Evolutionary conservation across 768 basidiomycete species (phyloP), one percentile per base, ranked within the genome.

Genomic region (Dioszegia crocea): DNA sequence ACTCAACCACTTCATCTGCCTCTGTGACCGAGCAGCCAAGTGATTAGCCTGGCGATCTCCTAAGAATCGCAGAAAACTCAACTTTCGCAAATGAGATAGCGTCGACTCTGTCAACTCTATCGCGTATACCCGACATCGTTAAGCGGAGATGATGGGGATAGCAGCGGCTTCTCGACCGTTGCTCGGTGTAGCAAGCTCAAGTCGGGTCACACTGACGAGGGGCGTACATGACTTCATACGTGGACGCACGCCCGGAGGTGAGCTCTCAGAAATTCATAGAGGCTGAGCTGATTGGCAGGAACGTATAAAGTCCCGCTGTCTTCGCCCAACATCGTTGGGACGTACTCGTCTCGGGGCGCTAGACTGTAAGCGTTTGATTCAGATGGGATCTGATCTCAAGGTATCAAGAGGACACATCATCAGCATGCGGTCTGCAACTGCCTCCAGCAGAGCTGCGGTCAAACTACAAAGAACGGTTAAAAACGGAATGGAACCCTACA

Each of bases 341-440:
- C 67, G 6, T 59, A 56, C 33, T 49, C 62, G 17, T 69, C 70
- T 33, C 46, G 70, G 57, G 73, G 69, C 23, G 48, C 46, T 8
- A 45, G 71, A 63, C 44, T 50, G 68, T 74, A 36, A 66, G 62
- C 47, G n/a, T n/a, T 31, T 46, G 26, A 29, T 46, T 48, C 27
- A 39, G 31, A 39, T 46, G 3, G 21, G 12, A 17, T 23, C 44
- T 53, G 26, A 52, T 23, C 19, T 14, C 3, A 67, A 93, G 91
- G 61, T 85, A 93, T 62, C 91, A 94, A 75, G 91, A 94, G 78
- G 92, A 96, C 69, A 89, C 88, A 62, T 84, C 88, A 70, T 81
- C 86, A 14, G 88, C 87, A 70, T 83, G 85, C 6, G 83, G 88
- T 0, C 81, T 96, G 23, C 86, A 87, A 19, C 71, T 94, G 27